These are phyloP conservation scores for Sugiyamaella smithiae DNA, from an alignment of 805 yeast genomes.

Conservation along the genomic window DNA sequence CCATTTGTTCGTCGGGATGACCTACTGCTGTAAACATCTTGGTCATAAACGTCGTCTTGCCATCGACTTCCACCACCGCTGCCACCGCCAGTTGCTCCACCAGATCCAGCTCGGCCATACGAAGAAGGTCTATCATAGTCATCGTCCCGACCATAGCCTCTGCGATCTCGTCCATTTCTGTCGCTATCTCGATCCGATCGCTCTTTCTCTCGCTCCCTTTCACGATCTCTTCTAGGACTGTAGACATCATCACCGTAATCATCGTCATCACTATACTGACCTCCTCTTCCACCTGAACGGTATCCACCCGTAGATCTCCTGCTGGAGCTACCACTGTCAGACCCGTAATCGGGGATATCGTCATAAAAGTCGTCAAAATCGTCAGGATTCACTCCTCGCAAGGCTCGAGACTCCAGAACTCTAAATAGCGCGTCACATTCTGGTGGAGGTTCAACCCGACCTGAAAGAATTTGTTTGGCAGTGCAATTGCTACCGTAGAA, in stretches of 20 bases:
- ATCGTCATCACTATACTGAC: constrained; percentile 12
- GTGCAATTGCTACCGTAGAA: constrained; percentile 88
- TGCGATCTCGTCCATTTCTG: constrained; percentile 17
- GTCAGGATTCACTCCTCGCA: constrained; percentile 44
- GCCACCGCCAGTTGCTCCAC: no score
- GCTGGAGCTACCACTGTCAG: constrained; percentile 40
- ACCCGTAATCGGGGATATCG: constrained; percentile 70
- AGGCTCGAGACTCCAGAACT: constrained; percentile 81
- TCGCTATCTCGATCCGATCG: background rate
- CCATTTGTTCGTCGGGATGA: constrained; percentile 30
- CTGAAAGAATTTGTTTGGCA: constrained; percentile 79
- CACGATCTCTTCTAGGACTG: constrained; percentile 25
- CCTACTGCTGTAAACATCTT: constrained; percentile 26
- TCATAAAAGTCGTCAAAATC: constrained; percentile 64
- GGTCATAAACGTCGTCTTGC: constrained; percentile 86
- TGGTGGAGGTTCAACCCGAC: constrained; percentile 90
- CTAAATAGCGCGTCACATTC: constrained; percentile 84
- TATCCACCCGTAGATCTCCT: constrained; percentile 20
- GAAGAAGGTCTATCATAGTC: background rate
- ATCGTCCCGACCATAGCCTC: constrained; percentile 18
- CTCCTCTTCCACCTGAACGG: constrained; percentile 28
- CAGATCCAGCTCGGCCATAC: constrained; percentile 6
- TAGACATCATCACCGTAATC: constrained; percentile 26
- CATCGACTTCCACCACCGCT: constrained; percentile 54
- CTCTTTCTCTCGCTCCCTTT: constrained; percentile 26